Percentiles rank a stretch among this genome's conserved stretches.
Conservation (phyloP, 768 basidiomycete genomes). For the Artomyces pyxidatus region DNA sequence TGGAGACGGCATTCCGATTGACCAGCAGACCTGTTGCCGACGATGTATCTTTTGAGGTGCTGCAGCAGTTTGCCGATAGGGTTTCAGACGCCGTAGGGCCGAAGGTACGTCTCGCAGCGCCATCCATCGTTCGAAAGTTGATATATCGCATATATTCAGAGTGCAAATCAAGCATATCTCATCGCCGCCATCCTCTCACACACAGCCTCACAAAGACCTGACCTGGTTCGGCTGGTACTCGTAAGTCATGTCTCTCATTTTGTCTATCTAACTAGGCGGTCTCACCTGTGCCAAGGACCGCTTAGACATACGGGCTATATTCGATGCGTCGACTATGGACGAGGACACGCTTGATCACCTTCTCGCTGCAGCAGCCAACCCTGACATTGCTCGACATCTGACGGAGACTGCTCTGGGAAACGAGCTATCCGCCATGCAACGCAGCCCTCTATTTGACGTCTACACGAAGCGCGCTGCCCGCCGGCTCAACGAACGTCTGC, state of each 20-base stretch:
- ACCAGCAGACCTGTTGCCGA: constrained; percentile 54
- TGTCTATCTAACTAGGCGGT: background rate
- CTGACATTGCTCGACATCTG: constrained; percentile 52
- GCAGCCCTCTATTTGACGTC: constrained; percentile 30
- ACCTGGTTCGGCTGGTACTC: constrained; percentile 34
- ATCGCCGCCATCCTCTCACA: constrained; percentile 57
- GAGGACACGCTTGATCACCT: constrained; percentile 47
- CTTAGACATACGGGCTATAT: constrained; percentile 46
- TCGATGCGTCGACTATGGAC: constrained; percentile 45
- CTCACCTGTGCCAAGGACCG: constrained; percentile 34
- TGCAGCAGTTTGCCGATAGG: constrained; percentile 48
- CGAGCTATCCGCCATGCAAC: constrained; percentile 31
- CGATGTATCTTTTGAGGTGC: constrained; percentile 38
- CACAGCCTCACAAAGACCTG: constrained; percentile 57
- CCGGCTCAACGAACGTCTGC: constrained; percentile 41
- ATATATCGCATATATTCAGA: constrained; percentile 25
- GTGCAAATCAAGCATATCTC: constrained; percentile 46
- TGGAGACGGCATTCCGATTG: constrained; percentile 47
- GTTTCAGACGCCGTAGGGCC: constrained; percentile 47
- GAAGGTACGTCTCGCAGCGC: constrained; percentile 36
- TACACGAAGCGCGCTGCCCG: constrained; percentile 37
- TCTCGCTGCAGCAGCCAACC: constrained; percentile 58
- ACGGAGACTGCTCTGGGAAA: constrained; percentile 33
- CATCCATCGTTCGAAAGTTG: background rate
- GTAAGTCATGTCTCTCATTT: constrained; percentile 31